Conservation (phyloP, 148 eudicot species). For the Polygonum aviculare region DNA sequence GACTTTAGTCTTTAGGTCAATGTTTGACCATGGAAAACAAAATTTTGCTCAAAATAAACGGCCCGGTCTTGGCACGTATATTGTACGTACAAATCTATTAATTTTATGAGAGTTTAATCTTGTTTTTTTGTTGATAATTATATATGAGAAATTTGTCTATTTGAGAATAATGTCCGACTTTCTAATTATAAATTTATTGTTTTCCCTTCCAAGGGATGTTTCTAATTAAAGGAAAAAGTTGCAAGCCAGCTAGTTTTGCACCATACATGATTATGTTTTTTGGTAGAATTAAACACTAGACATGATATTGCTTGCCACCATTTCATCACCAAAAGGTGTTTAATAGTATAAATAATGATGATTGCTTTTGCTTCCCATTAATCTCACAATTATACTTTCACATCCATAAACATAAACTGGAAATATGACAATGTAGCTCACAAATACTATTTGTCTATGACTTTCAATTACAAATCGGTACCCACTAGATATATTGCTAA, state of each 20-base stretch:
- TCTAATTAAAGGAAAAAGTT: neutral
- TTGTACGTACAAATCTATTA: too few relatives aligned
- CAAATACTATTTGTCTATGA: neutral
- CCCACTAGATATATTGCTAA: too few relatives aligned
- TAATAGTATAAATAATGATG: neutral
- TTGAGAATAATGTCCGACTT: neutral
- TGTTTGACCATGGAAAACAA: too few relatives aligned
- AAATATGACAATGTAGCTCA: neutral
- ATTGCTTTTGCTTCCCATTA: neutral
- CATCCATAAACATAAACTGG: neutral
- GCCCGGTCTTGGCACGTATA: too few relatives aligned
- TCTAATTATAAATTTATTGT: neutral
- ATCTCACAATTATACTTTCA: neutral
- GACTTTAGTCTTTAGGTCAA: too few relatives aligned
- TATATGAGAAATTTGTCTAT: neutral
- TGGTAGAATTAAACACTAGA: neutral
- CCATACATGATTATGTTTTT: neutral
- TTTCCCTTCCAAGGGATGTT: neutral
- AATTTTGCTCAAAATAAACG: too few relatives aligned
- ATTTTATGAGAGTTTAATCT: too few relatives aligned
- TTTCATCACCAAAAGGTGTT: neutral
- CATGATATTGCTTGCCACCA: neutral
- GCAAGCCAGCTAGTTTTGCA: constrained; percentile 2
- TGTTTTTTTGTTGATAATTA: too few relatives aligned
- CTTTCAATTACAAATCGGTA: neutral